Conservation (phyloP, 176 grass and related monocot genomes). For the Poa annua region DNA sequence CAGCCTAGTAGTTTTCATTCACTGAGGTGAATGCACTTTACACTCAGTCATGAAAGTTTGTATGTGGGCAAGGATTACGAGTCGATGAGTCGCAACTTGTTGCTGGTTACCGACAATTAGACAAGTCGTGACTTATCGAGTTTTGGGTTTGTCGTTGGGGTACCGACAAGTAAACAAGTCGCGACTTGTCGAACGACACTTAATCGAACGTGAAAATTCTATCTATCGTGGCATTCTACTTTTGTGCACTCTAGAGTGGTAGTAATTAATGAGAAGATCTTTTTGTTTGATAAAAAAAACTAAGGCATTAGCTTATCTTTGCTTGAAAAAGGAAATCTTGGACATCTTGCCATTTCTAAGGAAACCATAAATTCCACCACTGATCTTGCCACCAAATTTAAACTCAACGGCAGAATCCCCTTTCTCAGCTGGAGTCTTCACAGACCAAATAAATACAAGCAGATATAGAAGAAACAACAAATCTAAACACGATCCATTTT, state of each 20-base stretch:
- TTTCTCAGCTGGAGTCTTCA: neutral
- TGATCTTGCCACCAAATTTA: constrained; percentile 30
- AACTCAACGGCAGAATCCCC: constrained; percentile 21
- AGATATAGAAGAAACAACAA: neutral
- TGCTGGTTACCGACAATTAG: too few species aligned
- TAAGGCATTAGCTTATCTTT: neutral
- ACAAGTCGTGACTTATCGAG: too few species aligned
- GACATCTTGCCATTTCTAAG: constrained; percentile 32
- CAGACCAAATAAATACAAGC: constrained; percentile 18
- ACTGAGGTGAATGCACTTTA: neutral
- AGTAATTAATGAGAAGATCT: neutral
- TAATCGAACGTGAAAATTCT: neutral
- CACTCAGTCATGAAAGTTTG: neutral
- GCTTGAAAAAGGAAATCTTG: neutral
- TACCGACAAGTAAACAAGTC: too few species aligned
- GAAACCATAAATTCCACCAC: neutral
- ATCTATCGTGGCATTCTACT: neutral
- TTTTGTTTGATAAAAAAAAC: neutral
- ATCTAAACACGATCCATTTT: neutral
- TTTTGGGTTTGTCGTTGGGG: too few species aligned
- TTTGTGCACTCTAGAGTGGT: neutral
- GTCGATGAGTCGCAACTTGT: too few species aligned
- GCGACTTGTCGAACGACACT: too few species aligned
- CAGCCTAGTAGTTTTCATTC: neutral
- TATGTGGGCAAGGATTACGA: neutral